Conservation (phyloP, 495 filamentous ascomycete species). For the Daldinia loculata region DNA sequence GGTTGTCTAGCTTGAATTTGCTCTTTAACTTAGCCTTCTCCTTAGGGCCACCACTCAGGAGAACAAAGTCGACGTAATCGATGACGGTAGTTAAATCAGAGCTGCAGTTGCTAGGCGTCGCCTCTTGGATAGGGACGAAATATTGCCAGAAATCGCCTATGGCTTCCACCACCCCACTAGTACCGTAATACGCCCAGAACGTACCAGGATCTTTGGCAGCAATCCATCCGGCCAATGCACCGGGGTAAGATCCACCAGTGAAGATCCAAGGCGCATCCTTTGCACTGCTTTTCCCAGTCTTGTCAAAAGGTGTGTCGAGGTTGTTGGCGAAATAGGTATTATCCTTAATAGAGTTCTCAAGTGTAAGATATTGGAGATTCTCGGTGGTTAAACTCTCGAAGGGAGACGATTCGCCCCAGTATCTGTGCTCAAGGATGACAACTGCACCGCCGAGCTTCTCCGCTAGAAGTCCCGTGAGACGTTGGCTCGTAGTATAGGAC, state of each 20-base stretch:
- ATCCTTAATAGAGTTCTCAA: constrained; percentile 69
- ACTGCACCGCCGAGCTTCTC: constrained; percentile 65
- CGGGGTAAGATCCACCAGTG: constrained; percentile 71
- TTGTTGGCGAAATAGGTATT: constrained; percentile 69
- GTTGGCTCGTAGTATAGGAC: constrained; percentile 61
- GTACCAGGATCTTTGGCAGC: constrained; percentile 67
- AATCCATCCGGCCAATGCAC: constrained; percentile 70
- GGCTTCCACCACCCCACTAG: constrained; percentile 69
- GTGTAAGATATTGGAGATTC: constrained; percentile 68
- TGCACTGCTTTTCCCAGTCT: constrained; percentile 59
- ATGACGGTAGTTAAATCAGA: constrained; percentile 64
- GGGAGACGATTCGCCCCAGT: constrained; percentile 70
- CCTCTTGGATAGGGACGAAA: constrained; percentile 68
- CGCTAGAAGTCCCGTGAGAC: constrained; percentile 63
- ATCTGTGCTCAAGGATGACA: constrained; percentile 67
- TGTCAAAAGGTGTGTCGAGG: constrained; percentile 66
- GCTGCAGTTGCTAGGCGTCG: constrained; percentile 72
- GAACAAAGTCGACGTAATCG: constrained; percentile 62
- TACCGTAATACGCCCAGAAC: constrained; percentile 73
- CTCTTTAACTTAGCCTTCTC: constrained; percentile 63
- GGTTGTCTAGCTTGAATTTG: constrained; percentile 63
- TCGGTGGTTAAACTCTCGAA: constrained; percentile 62
- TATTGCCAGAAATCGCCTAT: constrained; percentile 73
- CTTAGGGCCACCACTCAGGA: constrained; percentile 51
- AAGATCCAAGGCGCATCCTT: constrained; percentile 70